phyloP scores from a whole-genome alignment of 345 rosid species.

The Draba incana region DNA sequence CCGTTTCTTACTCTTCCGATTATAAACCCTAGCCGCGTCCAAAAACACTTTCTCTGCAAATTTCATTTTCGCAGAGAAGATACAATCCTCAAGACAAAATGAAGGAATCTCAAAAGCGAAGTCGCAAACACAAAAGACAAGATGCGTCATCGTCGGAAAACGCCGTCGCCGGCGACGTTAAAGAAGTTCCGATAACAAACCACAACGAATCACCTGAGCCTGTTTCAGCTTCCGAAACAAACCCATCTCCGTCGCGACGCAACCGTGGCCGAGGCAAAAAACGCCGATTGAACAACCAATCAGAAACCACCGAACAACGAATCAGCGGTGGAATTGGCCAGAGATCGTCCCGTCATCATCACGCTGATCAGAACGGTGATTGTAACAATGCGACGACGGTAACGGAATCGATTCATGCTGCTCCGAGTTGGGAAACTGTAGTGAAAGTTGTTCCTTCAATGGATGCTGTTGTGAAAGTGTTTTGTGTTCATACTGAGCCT shows the following conservation, averaged over 20 bases:
- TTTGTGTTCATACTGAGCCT: constrained; percentile 92
- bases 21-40: constrained; percentile 41
- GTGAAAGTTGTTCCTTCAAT: constrained; percentile 74
- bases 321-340: not conserved
- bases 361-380: constrained; percentile 40
- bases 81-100: not conserved
- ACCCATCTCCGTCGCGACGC: constrained; percentile 49
- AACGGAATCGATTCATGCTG: constrained; percentile 43
- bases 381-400: constrained; percentile 40
- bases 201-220: constrained; percentile 44
- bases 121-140: constrained; percentile 36
- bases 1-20: constrained; percentile 34
- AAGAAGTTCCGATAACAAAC: constrained; percentile 34
- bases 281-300: constrained; percentile 40
- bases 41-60: not conserved
- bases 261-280: constrained; percentile 56
- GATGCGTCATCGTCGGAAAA: constrained; percentile 35
- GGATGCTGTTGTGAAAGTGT: constrained; percentile 94
- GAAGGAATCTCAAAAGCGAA: constrained; percentile 36
- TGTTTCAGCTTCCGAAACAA: constrained; percentile 33
- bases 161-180: constrained; percentile 26
- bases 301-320: constrained; percentile 29
- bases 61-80: not conserved
- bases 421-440: constrained; percentile 69
- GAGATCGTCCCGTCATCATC: constrained; percentile 41